Base-by-base conservation (phyloP, 2,329 filamentous ascomycete species). In the Aureobasidium subglaciale region DNA sequence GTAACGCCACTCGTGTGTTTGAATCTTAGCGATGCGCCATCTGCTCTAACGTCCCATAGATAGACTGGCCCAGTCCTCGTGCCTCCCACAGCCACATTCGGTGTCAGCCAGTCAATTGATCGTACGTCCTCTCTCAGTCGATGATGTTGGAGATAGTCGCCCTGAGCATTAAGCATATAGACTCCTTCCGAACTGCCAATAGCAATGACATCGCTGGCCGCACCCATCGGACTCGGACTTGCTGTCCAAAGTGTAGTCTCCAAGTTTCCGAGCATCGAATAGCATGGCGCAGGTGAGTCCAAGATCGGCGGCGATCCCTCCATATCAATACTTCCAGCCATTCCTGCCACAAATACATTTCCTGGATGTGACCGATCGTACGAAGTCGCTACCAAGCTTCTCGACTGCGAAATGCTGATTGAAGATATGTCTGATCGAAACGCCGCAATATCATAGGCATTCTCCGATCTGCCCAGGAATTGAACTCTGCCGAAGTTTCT, bases 341-440 rank as follows among this genome's bases (percentile, higher is more conserved):
- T 55, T 10, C 54, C 54, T 18, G 57, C 38, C 5, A 60, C 55
- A 34, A 52, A 58, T 1, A 60, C 49, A 46, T 60, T 60, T 2
- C 50, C 42, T 2, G 40, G 45, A 38, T 54, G 55, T 15, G 16
- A 7, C 18, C 35, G 18, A 15, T 40, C 53, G 5, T 41, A 45
- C 2, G 25, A 8, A 1, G 59, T 59, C 6, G 55, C 55, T 5
- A 60, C 20, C 9, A 60, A 11, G 4, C 37, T 42, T 13, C 45
- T 32, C 1, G 20, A 24, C 7, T 29, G 15, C 4, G 50, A 43
- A 7, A 59, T 22, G 13, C 40, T 34, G 9, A 59, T 29, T 10
- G 53, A 54, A 5, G 25, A 43, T 8, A 59, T 45, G 22, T 53
- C 32, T 2, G 40, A 49, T 3, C 52, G 18, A 16, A 59, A 58